Base-by-base conservation (phyloP, 495 filamentous ascomycete species). In the Zalerion maritima region DNA sequence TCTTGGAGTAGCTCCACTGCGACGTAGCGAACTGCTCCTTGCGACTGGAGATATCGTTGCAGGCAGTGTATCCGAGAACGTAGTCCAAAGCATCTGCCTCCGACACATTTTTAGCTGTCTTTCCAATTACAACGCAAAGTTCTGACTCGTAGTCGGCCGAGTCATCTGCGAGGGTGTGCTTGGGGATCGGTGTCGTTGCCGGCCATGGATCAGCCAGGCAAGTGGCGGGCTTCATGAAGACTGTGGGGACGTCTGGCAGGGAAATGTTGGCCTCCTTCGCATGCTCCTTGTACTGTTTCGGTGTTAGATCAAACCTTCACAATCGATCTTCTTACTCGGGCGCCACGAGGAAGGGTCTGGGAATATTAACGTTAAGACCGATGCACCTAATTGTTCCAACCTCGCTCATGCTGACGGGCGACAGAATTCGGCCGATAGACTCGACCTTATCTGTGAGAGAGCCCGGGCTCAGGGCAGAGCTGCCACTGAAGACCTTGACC, bases 401-500 rank as follows among this genome's bases (percentile, higher is more conserved):
- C 38, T 64, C 57, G 7, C 31, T 38, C 31, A 58, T 47, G 1
- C 66, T 49, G 16, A 74, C 31, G 5, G 71, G 70, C 0, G 70
- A 69, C 10, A 75, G 55, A n/a, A 75, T 46, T 1, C 53, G 64
- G 21, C 42, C 50, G 38, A 74, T 64, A 13, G 44, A 50, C 37
- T 67, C 68, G 2, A 54, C 64, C 31, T 49, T 35, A 3, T 46
- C 58, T 2, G 66, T 72, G 6, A 52, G 52, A 21, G 55, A 36
- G 1, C 70, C 71, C 1, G 64, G 55, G 24, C 46, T 55, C 19
- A 75, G 49, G 7, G 71, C 59, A 0, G 73, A 75, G 11, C 41
- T 48, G 15, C 71, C 71, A 19, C 60, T 67, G 49, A 66, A 75
- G 0, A 61, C 47, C 3, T 57, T 54, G 14, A 73, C 63, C 8